These are phyloP conservation scores for Anthracocystis setariae DNA, from an alignment of 1,284 basidiomycete genomes.

Conservation along the genomic window DNA sequence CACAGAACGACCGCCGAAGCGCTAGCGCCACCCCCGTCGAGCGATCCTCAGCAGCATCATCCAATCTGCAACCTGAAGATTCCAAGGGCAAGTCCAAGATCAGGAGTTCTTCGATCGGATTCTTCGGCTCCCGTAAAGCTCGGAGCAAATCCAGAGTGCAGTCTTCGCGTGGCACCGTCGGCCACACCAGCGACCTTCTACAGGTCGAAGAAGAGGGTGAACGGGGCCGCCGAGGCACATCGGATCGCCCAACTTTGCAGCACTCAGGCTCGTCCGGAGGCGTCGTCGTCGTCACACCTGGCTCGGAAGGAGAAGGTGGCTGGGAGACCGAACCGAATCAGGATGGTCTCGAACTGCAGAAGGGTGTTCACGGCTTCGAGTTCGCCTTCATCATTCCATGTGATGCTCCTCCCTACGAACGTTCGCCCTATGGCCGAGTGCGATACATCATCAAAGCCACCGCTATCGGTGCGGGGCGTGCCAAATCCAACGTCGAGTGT, in stretches of 20 bases:
- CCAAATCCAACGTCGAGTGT: constrained; percentile 61
- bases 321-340: constrained; percentile 39
- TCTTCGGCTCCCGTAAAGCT: constrained; percentile 44
- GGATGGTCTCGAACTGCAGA: constrained; percentile 60
- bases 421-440: constrained; percentile 62
- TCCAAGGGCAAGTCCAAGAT: constrained; percentile 40
- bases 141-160: constrained; percentile 42
- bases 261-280: constrained; percentile 17
- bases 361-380: constrained; percentile 68
- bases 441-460: constrained; percentile 67
- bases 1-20: constrained; percentile 23
- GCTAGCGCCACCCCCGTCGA: constrained; percentile 31
- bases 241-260: constrained; percentile 19
- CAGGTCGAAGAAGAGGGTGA: constrained; percentile 45
- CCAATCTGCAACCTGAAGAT: constrained; percentile 15
- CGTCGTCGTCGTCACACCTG: constrained; percentile 31
- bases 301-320: constrained; percentile 33
- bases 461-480: constrained; percentile 63
- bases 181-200: constrained; percentile 34
- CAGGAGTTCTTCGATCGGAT: constrained; percentile 43
- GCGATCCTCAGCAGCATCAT: constrained; percentile 2
- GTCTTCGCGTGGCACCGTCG: constrained; percentile 7
- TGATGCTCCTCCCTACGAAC: constrained; percentile 64
- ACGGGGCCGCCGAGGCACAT: constrained; percentile 29
- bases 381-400: constrained; percentile 67